Evolutionary conservation across 2,329 filamentous ascomycete genomes (phyloP).

Genomic region (Neopestalotiopsis clavispora): DNA sequence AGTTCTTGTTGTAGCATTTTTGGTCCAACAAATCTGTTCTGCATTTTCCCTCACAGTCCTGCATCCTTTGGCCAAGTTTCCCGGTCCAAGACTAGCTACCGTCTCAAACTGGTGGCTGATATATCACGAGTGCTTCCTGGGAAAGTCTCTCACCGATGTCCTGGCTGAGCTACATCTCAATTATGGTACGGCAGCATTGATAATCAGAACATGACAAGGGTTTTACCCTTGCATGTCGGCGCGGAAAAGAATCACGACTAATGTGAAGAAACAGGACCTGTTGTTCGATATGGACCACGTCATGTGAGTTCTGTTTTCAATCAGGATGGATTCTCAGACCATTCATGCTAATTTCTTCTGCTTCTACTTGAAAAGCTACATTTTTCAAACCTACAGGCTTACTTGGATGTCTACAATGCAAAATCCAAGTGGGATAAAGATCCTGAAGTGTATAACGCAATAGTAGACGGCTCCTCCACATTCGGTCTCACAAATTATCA

Average conservation of each 20-base stretch:
- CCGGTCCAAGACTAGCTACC: not conserved
- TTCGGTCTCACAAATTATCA: constrained; percentile 2
- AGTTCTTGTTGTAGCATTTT: constrained; percentile 8
- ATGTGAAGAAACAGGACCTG: constrained; percentile 1
- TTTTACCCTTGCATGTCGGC: no score
- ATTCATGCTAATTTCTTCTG: not conserved
- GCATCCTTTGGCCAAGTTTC: constrained; percentile 5
- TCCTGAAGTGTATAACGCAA: constrained; percentile 10
- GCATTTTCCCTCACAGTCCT: constrained; percentile 1
- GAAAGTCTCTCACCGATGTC: not conserved
- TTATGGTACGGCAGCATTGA: not conserved
- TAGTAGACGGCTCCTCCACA: constrained; percentile 3
- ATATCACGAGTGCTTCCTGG: constrained; percentile 5
- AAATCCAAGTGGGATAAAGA: constrained; percentile 4
- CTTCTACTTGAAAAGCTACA: not conserved
- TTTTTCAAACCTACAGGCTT: constrained; percentile 8
- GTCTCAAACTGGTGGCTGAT: constrained; percentile 6
- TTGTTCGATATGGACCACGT: constrained; percentile 2
- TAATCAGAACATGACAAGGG: no score
- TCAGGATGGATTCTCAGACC: no score
- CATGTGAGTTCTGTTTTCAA: not conserved
- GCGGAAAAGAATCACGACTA: not conserved
- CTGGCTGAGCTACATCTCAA: not conserved
- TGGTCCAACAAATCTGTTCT: constrained; percentile 1
- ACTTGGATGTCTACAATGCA: not conserved